phyloP scores from a whole-genome alignment of 2,329 filamentous ascomycete species.

The Botrytis sinoallii region DNA sequence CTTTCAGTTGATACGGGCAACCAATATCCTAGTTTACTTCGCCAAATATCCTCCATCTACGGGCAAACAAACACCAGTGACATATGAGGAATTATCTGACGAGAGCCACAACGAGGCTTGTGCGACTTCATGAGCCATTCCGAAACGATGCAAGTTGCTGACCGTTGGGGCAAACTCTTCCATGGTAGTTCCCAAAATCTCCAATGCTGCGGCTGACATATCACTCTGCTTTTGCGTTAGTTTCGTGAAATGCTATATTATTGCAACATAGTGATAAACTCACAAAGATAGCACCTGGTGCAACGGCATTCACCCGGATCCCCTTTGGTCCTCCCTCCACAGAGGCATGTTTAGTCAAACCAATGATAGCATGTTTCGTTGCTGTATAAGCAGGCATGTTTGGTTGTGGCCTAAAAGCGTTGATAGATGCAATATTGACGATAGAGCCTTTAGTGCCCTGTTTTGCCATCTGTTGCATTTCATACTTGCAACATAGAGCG shows the following conservation, averaged over 20 bases:
- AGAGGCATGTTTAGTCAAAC: slow-evolving; percentile 43
- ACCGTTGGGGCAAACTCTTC: slow-evolving; percentile 42
- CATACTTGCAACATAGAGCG: slow-evolving; percentile 16
- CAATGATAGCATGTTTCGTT: slow-evolving; percentile 44
- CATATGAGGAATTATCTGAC: slow-evolving; percentile 32
- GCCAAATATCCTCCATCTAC: slow-evolving; percentile 32
- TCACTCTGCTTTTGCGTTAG: slow-evolving; percentile 29
- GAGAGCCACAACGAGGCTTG: slow-evolving; percentile 40
- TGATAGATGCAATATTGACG: slow-evolving; percentile 18
- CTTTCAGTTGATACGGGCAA: neutral
- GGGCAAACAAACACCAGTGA: slow-evolving; percentile 32
- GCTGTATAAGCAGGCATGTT: slow-evolving; percentile 32
- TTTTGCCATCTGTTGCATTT: slow-evolving; percentile 17
- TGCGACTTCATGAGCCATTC: slow-evolving; percentile 17
- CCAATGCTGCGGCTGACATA: slow-evolving; percentile 41
- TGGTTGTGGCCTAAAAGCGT: slow-evolving; percentile 12
- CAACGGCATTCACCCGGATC: slow-evolving; percentile 41
- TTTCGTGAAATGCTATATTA: slow-evolving; percentile 43
- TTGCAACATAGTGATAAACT: slow-evolving; percentile 44
- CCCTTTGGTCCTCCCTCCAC: slow-evolving; percentile 37
- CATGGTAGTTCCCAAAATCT: slow-evolving; percentile 45
- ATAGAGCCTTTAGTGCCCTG: slow-evolving; percentile 16
- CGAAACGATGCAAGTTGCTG: slow-evolving; percentile 12
- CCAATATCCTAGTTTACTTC: neutral
- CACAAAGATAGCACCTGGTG: slow-evolving; percentile 37